A percentile compares a stretch with the other conserved stretches of the same genome.
These are phyloP conservation scores for Sporothrix protearum DNA, from an alignment of 2,329 filamentous ascomycete genomes.

Conservation along the genomic window DNA sequence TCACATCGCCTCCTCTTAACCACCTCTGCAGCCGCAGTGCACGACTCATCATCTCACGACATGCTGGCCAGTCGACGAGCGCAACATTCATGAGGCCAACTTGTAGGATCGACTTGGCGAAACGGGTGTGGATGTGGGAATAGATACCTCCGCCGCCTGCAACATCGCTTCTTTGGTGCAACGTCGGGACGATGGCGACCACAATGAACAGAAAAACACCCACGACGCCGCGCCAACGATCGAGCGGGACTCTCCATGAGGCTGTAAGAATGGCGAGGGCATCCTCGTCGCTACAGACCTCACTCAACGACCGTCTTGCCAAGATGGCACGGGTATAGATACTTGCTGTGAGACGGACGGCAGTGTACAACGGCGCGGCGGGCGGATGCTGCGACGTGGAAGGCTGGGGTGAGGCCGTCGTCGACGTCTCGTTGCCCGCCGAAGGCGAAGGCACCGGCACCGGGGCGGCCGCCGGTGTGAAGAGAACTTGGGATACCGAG, in stretches of 20 bases:
- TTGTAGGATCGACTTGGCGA: conserved; percentile 24
- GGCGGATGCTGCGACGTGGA: neutral
- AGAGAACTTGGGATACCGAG: conserved; percentile 26
- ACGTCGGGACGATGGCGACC: conserved; percentile 40
- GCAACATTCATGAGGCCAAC: conserved; percentile 25
- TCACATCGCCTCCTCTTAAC: neutral
- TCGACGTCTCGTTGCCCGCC: neutral
- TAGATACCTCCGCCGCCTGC: neutral
- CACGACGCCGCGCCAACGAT: conserved; percentile 42
- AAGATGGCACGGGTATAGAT: conserved; percentile 48
- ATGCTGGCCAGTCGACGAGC: conserved; percentile 23
- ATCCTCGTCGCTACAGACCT: conserved; percentile 39
- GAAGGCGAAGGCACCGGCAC: neutral
- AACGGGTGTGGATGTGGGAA: conserved; percentile 21
- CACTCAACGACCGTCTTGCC: conserved; percentile 39
- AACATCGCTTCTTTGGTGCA: conserved; percentile 24
- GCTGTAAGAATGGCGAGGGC: conserved; percentile 42
- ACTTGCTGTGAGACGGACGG: conserved; percentile 44
- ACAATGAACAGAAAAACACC: conserved; percentile 46
- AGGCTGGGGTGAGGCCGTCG: neutral
- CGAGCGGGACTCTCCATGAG: conserved; percentile 42
- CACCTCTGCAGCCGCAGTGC: conserved; percentile 23
- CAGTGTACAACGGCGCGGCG: conserved; percentile 45
- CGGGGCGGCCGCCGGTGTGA: neutral
- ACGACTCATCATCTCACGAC: conserved; percentile 19